phyloP scores from a whole-genome alignment of 2,329 filamentous ascomycete species.

The Mycosphaerella sp. region DNA sequence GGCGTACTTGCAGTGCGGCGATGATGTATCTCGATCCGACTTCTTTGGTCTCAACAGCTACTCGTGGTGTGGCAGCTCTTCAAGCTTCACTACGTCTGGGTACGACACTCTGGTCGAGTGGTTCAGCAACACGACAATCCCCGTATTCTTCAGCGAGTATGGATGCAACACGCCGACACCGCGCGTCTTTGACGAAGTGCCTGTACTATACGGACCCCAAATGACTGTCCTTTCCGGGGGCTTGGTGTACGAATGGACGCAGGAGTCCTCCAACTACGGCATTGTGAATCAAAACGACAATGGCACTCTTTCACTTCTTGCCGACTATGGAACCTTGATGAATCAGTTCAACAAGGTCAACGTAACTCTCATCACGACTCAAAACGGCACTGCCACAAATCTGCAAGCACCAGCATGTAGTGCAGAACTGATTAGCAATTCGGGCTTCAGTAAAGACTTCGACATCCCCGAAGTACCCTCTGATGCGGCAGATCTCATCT shows the following conservation, averaged over 20 bases:
- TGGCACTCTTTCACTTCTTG: constrained; percentile 38
- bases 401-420: constrained; percentile 59
- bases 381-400: constrained; percentile 52
- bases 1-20: constrained; percentile 65
- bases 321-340: constrained; percentile 61
- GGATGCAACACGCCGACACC: constrained; percentile 70
- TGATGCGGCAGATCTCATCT: constrained; percentile 65
- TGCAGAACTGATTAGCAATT: constrained; percentile 58
- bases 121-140: constrained; percentile 61
- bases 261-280: constrained; percentile 59
- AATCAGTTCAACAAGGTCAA: constrained; percentile 69
- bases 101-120: constrained; percentile 59
- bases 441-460: constrained; percentile 72
- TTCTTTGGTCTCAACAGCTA: constrained; percentile 73
- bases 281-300: constrained; percentile 43
- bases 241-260: constrained; percentile 73
- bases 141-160: constrained; percentile 76
- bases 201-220: constrained; percentile 61
- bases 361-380: constrained; percentile 58
- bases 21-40: constrained; percentile 59
- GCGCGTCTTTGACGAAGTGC: constrained; percentile 70
- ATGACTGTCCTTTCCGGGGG: constrained; percentile 72
- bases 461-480: constrained; percentile 63
- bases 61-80: constrained; percentile 65
- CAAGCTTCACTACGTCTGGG: constrained; percentile 56